Base-by-base conservation (phyloP, 805 yeast genomes). In the Huiozyma sinensis region DNA sequence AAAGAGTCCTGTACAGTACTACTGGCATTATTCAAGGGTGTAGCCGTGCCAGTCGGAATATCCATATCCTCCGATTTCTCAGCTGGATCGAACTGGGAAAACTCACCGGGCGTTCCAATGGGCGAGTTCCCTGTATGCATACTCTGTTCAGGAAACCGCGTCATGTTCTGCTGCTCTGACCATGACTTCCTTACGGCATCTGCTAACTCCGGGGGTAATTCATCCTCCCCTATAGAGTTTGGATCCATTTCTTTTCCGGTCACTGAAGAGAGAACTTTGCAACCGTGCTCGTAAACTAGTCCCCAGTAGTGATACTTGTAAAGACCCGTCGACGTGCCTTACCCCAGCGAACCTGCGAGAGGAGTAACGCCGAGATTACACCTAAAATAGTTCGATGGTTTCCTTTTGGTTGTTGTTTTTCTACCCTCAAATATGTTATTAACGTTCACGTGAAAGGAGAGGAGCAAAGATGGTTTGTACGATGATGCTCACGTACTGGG, bases 151-250 rank as follows among this genome's bases (percentile, higher is more conserved):
- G 31, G 28, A n/a, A 39, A 29, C 5, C 36, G 11, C 6, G 34
- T 36, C 8, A 32, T 36, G 9, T 11, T 11, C 9, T 35, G 35
- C 5, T 36, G 33, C 40, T 56, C 63, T 3, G 61, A 56, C 65
- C 65, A 61, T 24, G 65, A 60, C 37, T 57, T 61, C 41, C 61
- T 51, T 6, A 61, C 52, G 6, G 64, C 62, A 36, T 53, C 55
- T 1, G 57, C 64, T 40, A 61, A 45, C 11, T 60, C 65, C 4
- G 52, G 56, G 6, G 47, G 41, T 7, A 54, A 38, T 28, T 49
- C 49, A 32, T 54, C 55, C 8, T 41, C 46, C 27, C 39, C 40
- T 17, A 36, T 12, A 34, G 11, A 10, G 8, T 34, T 13, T 12
- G 9, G 10, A 34, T 34, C 37, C 24, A 17, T 17, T 4, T 17